Base-by-base conservation (phyloP, 768 basidiomycete species). In the Amanita rimosa region DNA sequence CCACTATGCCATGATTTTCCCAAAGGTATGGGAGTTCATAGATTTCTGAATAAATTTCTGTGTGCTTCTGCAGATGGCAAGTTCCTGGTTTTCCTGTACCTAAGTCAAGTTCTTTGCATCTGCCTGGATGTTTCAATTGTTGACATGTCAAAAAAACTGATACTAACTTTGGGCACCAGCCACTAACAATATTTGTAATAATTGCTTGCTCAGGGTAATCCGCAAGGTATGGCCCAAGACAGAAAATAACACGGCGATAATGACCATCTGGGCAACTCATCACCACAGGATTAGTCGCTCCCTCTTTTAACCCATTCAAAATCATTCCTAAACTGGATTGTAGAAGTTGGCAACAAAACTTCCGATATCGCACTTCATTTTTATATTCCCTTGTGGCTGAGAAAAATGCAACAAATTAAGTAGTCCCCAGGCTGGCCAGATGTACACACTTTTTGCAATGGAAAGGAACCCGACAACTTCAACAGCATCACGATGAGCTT, bases 141-240 rank as follows among this genome's bases (percentile, higher is more conserved):
- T 49, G 48, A 2, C 22, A 50, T n/a, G 47, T 46, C 21, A 35
- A 46, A 34, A 16, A 52, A n/a, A n/a, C n/a, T 36, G 5, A n/a
- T 16, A 55, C 54, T 33, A 26, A 62, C 60, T 46, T 51, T n/a
- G 62, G 47, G 50, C 63, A 65, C 62, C 61, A 64, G 1, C 55
- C 51, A 14, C 53, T 46, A 0, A 65, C 61, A 19, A 60, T 51
- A 46, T 54, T 36, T 14, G 29, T 26, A 9, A 51, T 21, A 14
- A n/a, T 11, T 3, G 29, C 49, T 37, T 63, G 62, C 45, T 63
- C 61, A 0, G 60, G 60, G 41, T 63, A 63, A 42, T 63, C 62
- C 2, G 57, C 54, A 31, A 62, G 58, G 44, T 54, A 55, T 7
- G 60, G 60, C 10, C 60, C 59, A 26, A 60, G 39, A 4, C 22